Percentiles rank a stretch among this genome's conserved stretches.
Evolutionary conservation across 2,329 filamentous ascomycete genomes (phyloP).

Genomic region (Verticillium nonalfalfae): DNA sequence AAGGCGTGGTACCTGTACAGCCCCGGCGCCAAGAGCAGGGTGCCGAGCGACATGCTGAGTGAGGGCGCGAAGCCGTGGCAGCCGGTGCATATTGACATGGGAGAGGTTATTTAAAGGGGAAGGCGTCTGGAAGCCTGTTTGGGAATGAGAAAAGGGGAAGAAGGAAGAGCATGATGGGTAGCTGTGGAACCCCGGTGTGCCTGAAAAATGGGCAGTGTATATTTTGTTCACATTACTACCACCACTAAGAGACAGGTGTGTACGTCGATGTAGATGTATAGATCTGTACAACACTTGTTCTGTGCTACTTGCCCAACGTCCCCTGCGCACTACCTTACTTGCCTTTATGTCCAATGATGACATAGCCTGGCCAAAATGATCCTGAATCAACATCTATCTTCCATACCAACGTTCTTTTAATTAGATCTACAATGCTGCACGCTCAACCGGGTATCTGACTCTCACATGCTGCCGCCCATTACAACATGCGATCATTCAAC

Average conservation of each 20-base stretch:
- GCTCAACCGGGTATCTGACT: neutral
- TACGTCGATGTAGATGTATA: constrained; percentile 1
- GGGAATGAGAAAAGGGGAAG: neutral
- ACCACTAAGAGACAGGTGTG: neutral
- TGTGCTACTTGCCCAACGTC: neutral
- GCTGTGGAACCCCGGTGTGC: neutral
- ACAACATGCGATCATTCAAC: constrained; percentile 16
- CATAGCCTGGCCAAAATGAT: neutral
- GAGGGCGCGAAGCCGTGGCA: constrained; percentile 57
- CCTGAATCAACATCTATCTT: neutral
- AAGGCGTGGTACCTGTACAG: constrained; percentile 97
- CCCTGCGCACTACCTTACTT: neutral
- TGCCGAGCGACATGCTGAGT: constrained; percentile 65
- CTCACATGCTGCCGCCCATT: neutral
- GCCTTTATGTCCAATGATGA: neutral
- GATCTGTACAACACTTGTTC: constrained; percentile 2
- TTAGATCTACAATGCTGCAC: neutral
- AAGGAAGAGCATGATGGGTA: neutral
- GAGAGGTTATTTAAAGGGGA: constrained; percentile 54
- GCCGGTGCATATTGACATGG: constrained; percentile 62
- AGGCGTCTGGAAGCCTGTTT: constrained; percentile 4
- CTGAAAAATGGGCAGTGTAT: constrained; percentile 5
- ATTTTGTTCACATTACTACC: constrained; percentile 5
- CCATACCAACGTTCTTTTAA: neutral
- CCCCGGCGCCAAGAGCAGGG: constrained; percentile 56